These are phyloP conservation scores for Starmerella cellae DNA, from an alignment of 805 yeast species.

Conservation along the genomic window DNA sequence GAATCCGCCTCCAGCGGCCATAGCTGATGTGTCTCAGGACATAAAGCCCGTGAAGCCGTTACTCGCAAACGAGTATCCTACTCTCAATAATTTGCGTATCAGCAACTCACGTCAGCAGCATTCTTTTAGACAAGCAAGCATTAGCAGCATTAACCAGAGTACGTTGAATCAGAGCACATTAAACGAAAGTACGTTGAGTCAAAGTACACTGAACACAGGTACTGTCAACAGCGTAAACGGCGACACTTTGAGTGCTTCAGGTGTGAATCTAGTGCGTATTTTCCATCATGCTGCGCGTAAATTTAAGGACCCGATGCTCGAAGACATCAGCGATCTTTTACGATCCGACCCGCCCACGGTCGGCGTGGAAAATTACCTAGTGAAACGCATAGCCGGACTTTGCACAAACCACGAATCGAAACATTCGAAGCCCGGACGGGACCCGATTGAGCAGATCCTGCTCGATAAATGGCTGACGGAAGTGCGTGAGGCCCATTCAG, in stretches of 20 bases:
- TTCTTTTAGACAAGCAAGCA: background rate
- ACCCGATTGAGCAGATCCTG: conserved; percentile 21
- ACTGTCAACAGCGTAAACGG: background rate
- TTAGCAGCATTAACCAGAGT: background rate
- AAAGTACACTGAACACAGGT: too few relatives aligned
- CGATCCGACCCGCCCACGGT: conserved; percentile 21
- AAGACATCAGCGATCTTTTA: conserved; percentile 20
- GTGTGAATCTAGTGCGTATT: conserved; percentile 14
- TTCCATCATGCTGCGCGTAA: conserved; percentile 21
- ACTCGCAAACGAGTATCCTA: background rate
- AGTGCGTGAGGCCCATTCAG: conserved; percentile 8
- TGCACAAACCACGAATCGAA: conserved; percentile 15
- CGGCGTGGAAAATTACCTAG: conserved; percentile 19
- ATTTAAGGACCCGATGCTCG: conserved; percentile 21
- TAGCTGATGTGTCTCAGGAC: too few relatives aligned
- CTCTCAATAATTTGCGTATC: conserved; percentile 5
- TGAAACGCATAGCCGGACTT: conserved; percentile 13
- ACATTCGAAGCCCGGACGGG: conserved; percentile 9
- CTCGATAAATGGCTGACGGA: conserved; percentile 20
- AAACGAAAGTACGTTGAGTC: background rate
- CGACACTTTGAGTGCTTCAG: background rate
- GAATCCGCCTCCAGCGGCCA: conserved; percentile 6
- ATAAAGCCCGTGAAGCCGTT: too few relatives aligned
- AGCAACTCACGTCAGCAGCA: background rate
- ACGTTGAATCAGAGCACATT: background rate